Evolutionary conservation across 352 stramenopile genomes (phyloP), one percentile per base, ranked within the genome.

Genomic region (Phytophthora constricta): DNA sequence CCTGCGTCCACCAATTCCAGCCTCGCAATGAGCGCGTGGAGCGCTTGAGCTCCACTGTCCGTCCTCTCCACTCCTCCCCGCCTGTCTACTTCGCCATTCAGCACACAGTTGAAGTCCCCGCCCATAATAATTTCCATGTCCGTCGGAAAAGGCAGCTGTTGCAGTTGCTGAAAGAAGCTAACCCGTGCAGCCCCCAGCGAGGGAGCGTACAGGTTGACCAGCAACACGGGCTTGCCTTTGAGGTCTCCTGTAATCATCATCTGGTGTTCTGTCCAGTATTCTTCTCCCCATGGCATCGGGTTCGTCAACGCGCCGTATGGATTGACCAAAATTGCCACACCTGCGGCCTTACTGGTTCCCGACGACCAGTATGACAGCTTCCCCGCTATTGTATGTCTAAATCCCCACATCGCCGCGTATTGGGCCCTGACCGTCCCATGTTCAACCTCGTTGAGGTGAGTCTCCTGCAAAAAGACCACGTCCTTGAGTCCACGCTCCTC

Each of bases 401-500:
- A 65, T 1, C 58, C 47, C 58, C 48, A 65, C 27, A 65, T 65
- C 2, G 47, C 57, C 3, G 33, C 57, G 27, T 52, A 22, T 14
- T 51, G 33, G 8, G 5, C 17, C 2, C 5, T 8, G 8, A 34
- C 47, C 23, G 5, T 17, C 1, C 1, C n/a, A 11, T 58, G 34
- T 41, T 66, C 49, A 2, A 10, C 17, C n/a, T 42, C 19, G 0
- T 26, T 31, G 7, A 58, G 47, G 37, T 65, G 57, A 7, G 57
- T 65, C 22, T 65, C 57, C 42, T 65, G 57, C 13, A 65, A 10
- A 28, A 65, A 58, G 4, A 52, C 25, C 11, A 65, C 5, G 16
- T 65, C 57, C 25, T n/a, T n/a, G n/a, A n/a, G 19, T 25, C 39
- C 9, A 0, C 22, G 0, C 2, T 37, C 46, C 57, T 14, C 57